Conservation (phyloP, 768 basidiomycete species). For the Tricholoma bakamatsutake region DNA sequence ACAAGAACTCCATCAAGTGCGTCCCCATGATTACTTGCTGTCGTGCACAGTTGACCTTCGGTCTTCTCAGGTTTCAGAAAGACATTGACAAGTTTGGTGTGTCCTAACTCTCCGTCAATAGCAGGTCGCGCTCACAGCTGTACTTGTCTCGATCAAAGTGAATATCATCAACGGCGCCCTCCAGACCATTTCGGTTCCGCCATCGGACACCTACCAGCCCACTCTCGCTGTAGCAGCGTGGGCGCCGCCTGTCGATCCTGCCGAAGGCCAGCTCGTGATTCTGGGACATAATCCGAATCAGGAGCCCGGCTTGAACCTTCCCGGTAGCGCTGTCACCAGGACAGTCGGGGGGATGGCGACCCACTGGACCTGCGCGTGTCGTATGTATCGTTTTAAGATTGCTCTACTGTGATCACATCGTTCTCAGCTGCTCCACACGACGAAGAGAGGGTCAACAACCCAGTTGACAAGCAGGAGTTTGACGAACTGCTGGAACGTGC, state of each 20-base stretch:
- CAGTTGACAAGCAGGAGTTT: not conserved
- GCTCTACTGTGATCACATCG: too few species aligned
- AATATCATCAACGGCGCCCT: not conserved
- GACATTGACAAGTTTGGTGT: too few species aligned
- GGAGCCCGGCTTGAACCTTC: not conserved
- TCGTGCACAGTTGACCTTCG: too few species aligned
- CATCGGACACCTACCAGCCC: too few species aligned
- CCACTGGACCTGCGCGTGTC: not conserved
- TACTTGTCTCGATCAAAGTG: too few species aligned
- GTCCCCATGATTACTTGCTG: too few species aligned
- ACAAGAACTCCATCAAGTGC: too few species aligned
- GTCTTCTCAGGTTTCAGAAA: too few species aligned
- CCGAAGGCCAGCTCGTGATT: not conserved
- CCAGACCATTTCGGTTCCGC: not conserved
- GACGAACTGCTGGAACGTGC: not conserved
- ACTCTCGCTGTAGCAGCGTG: not conserved
- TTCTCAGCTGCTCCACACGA: too few species aligned
- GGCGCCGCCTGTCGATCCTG: not conserved
- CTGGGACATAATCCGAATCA: not conserved
- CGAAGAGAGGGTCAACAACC: not conserved
- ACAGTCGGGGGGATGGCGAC: slow-evolving; percentile 9
- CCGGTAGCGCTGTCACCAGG: slow-evolving; percentile 5
- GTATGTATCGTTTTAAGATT: too few species aligned
- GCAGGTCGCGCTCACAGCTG: too few species aligned
- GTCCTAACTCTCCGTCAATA: too few species aligned